Evolutionary conservation across 2,329 filamentous ascomycete species (phyloP), one percentile per base, ranked within the genome.

Genomic region (Neofusicoccum laricinum): DNA sequence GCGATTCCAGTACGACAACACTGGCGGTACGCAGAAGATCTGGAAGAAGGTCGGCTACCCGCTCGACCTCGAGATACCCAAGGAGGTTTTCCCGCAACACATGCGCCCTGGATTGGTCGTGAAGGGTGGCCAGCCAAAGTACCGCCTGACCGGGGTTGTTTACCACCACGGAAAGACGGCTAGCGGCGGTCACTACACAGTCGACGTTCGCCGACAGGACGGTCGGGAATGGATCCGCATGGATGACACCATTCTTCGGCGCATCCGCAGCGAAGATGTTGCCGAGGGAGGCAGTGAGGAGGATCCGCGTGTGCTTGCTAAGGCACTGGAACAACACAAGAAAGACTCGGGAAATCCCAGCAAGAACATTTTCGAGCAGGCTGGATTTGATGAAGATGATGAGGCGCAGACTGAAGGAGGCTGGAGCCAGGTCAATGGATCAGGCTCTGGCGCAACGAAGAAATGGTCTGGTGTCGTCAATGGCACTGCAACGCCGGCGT

Each of bases 31-130:
- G 0, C 90, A 97, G 72, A 99, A 99, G 82, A 96, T 98, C 68
- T 97, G 94, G 92, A 99, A 98, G 82, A 96, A 94, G 80, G 85
- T 99, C 65, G 94, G 93, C 19, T 99, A 99, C 73, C 95, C 95
- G 0, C 82, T 99, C 32, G 93, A 98, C 72, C 84, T 99, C 58
- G 94, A 98, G 75, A 92, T 99, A 67, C 95, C 95, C 0, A 90
- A 89, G 64, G 94, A 98, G 73, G 90, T 92, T 10, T 90, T 99
- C 72, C 90, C 93, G 11, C 87, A 89, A 34, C 86, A 90, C 71
- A 90, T 88, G 75, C 87, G 90, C 61, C 88, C 87, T 69, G 84
- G 84, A 49, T 81, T 91, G 67, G 81, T 85, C 30, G 81, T 86
- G 15, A 87, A 89, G 68, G 88, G 89, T 48, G 86, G 88, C 1